A percentile compares a stretch with the other conserved stretches of the same genome.
phyloP scores from a whole-genome alignment of 2,329 filamentous ascomycete species.

The Colletotrichum abscissum region DNA sequence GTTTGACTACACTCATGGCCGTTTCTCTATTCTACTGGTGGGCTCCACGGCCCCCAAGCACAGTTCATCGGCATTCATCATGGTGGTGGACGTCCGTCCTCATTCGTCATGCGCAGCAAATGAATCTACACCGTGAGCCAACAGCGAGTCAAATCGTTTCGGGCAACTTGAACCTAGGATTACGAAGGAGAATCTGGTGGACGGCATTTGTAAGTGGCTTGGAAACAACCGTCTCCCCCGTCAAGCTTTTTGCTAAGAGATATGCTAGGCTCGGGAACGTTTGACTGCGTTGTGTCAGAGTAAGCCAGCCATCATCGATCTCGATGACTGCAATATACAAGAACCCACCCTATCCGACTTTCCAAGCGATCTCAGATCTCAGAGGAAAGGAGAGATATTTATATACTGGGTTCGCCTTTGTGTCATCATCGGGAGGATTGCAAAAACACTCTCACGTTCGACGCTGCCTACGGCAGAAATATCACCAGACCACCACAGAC shows the following conservation, averaged over 20 bases:
- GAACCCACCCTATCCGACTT: conserved; percentile 52
- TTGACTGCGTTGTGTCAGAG: conserved; percentile 55
- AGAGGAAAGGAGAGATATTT: conserved; percentile 52
- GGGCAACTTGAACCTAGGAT: conserved; percentile 37
- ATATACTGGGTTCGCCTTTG: conserved; percentile 55
- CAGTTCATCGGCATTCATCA: conserved; percentile 51
- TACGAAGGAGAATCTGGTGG: conserved; percentile 55
- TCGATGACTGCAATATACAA: conserved; percentile 52
- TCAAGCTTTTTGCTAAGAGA: background rate
- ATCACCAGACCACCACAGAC: conserved; percentile 40
- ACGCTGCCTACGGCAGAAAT: conserved; percentile 36
- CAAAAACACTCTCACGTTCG: conserved; percentile 48
- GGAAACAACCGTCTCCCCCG: background rate
- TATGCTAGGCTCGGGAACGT: conserved; percentile 46
- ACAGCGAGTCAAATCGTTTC: conserved; percentile 6
- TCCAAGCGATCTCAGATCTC: conserved; percentile 42
- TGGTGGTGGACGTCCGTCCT: conserved; percentile 59
- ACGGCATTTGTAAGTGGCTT: conserved; percentile 46
- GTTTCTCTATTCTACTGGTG: conserved; percentile 57
- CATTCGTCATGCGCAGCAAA: conserved; percentile 56
- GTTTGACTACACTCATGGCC: conserved; percentile 48
- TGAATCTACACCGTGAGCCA: conserved; percentile 55
- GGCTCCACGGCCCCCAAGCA: conserved; percentile 51
- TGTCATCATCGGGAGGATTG: conserved; percentile 51
- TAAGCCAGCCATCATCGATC: conserved; percentile 55